A percentile compares a stretch with the other conserved stretches of the same genome.
These are phyloP conservation scores for Torulaspora gathmanii DNA, from an alignment of 805 yeast genomes.

Conservation along the genomic window DNA sequence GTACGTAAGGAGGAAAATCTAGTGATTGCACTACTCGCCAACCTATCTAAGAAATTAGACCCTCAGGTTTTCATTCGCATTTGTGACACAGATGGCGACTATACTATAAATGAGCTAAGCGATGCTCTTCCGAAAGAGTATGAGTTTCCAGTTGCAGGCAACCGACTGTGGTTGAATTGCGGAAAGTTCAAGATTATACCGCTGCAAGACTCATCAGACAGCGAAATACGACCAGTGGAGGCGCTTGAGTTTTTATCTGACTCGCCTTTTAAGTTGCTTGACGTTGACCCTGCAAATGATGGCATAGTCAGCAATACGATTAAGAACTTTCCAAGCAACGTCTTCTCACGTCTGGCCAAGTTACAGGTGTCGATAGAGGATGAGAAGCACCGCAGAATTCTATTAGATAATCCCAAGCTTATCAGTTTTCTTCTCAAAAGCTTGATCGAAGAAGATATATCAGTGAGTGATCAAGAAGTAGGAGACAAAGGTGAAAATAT, in stretches of 20 bases:
- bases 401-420: conserved; percentile 18
- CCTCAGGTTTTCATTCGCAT: conserved; percentile 42
- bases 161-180: conserved; percentile 51
- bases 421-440: conserved; percentile 21
- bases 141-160: conserved; percentile 38
- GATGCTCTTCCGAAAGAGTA: conserved; percentile 45
- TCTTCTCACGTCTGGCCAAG: conserved; percentile 26
- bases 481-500: neutral
- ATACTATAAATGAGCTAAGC: conserved; percentile 47
- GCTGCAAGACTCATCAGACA: conserved; percentile 31
- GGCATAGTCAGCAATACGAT: conserved; percentile 17
- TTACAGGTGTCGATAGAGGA: conserved; percentile 18
- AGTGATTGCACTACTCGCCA: conserved; percentile 39
- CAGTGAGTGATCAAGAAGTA: neutral
- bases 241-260: conserved; percentile 40
- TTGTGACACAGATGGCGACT: conserved; percentile 55
- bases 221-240: conserved; percentile 38
- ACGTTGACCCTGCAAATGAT: conserved; percentile 22
- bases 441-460: conserved; percentile 7
- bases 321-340: conserved; percentile 30
- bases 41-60: conserved; percentile 31
- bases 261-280: conserved; percentile 37
- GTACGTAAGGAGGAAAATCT: conserved; percentile 44
- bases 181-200: conserved; percentile 42
- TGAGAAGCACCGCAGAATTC: conserved; percentile 10